phyloP scores from a whole-genome alignment of 2,329 filamentous ascomycete genomes.

The Paecilomyces sp. region DNA sequence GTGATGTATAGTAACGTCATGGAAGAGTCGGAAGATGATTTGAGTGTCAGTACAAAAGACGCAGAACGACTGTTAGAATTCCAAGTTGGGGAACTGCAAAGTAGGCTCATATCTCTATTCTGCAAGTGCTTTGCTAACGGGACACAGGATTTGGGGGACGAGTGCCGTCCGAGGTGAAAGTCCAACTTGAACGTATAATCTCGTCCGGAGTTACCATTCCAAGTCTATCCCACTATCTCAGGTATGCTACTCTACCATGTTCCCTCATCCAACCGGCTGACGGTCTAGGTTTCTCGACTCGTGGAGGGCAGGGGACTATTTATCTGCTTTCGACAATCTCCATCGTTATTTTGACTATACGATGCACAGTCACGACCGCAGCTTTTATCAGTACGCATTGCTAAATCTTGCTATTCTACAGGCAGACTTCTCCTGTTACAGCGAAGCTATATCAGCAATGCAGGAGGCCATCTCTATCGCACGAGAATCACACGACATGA shows the following conservation, averaged over 20 bases:
- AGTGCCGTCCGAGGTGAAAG: conserved; percentile 65
- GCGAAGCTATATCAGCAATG: conserved; percentile 88
- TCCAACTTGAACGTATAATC: conserved; percentile 63
- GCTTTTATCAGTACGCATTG: conserved; percentile 90
- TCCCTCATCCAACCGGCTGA: not conserved
- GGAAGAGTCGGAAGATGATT: conserved; percentile 32
- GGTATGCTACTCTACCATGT: conserved; percentile 34
- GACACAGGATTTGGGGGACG: conserved; percentile 63
- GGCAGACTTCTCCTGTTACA: conserved; percentile 86
- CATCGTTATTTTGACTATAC: conserved; percentile 97
- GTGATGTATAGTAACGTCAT: conserved; percentile 46
- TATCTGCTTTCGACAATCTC: conserved; percentile 80
- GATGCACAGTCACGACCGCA: conserved; percentile 73
- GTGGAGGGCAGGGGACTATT: conserved; percentile 85
- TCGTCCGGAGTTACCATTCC: conserved; percentile 61
- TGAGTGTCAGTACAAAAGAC: conserved; percentile 64
- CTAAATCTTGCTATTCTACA: conserved; percentile 91
- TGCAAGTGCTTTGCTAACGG: conserved; percentile 13
- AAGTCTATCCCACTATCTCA: conserved; percentile 68
- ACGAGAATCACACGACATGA: conserved; percentile 84
- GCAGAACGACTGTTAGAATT: conserved; percentile 77
- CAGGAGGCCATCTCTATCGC: conserved; percentile 93
- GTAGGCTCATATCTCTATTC: conserved; percentile 37
- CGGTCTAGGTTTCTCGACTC: conserved; percentile 70
- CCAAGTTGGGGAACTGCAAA: conserved; percentile 81